Base-by-base conservation (phyloP, 2,329 filamentous ascomycete species). In the Aspergillus latus region DNA sequence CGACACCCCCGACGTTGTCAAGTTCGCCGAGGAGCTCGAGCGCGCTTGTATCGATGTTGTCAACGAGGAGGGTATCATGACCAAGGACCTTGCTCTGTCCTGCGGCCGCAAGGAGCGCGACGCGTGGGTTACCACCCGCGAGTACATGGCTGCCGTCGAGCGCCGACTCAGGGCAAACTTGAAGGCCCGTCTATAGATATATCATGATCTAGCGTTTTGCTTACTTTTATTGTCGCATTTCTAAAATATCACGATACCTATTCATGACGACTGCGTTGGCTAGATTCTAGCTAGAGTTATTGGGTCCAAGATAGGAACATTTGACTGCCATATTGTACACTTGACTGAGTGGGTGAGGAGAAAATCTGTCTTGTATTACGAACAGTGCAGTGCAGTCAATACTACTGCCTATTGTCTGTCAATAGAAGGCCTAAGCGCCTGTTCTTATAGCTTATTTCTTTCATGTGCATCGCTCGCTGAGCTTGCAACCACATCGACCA, bases 1-100 rank as follows among this genome's bases (percentile, higher is more conserved):
- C 77, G 80, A 85, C 52, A 97, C 92, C n/a, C 92, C 92, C 30
- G 92, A 97, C 64, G 82, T 99, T 29, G 86, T 96, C 58, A 84
- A 89, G 49, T 99, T 96, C 70, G 94, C 93, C 57, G 90, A 97
- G 81, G 85, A 83, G 71, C 84, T 99, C 54, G 94, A 99, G 84
- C 83, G 89, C 76, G 94, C 94, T 37, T 97, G 94, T 75, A 82
- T 97, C 58, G 92, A 97, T 75, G 93, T 93, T 28, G 94, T 99
- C 65, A 90, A 97, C 74, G 76, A 89, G 57, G 93, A 97, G 72
- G 90, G 90, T 61, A 89, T 97, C 80, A 99, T 97, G 94, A 99
- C 94, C 76, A 99, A 99, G 86, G 94, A 99, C 77, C 79, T 99
- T 67, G 94, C 94, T n/a, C 84, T 97, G 58, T 89, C 92, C 48